These are phyloP conservation scores for Psilocybe cubensis DNA, from an alignment of 768 basidiomycete genomes.

Conservation along the genomic window DNA sequence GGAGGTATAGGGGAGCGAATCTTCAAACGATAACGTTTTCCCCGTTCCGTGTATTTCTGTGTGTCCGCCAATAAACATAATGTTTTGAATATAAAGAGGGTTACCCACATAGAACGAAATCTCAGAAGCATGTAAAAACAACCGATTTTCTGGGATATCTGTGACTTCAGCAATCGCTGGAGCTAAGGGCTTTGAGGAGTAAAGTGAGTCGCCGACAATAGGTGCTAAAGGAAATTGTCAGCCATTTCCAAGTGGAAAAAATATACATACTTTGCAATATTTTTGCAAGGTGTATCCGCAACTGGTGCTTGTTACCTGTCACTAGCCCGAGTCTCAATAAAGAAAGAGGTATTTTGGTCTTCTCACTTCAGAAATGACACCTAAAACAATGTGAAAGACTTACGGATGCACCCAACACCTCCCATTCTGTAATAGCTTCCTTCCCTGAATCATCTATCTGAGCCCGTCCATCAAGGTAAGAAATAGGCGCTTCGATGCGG, in stretches of 20 bases:
- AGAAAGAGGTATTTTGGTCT: constrained; percentile 53
- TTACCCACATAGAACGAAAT: constrained; percentile 56
- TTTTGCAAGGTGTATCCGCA: constrained; percentile 65
- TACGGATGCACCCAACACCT: constrained; percentile 62
- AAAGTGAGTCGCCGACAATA: constrained; percentile 62
- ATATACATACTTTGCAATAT: constrained; percentile 45
- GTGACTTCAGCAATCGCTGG: constrained; percentile 26
- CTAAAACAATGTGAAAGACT: neutral
- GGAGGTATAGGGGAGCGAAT: constrained; percentile 60
- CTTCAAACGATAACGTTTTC: constrained; percentile 54
- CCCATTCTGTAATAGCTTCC: constrained; percentile 57
- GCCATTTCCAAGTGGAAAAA: neutral
- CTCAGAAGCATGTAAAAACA: constrained; percentile 66
- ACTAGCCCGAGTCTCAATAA: constrained; percentile 57
- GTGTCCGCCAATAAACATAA: neutral
- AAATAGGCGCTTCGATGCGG: constrained; percentile 40
- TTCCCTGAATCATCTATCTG: constrained; percentile 36
- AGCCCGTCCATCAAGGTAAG: constrained; percentile 51
- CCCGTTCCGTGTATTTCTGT: constrained; percentile 54
- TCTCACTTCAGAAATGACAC: constrained; percentile 11
- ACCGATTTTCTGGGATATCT: constrained; percentile 44
- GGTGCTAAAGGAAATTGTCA: constrained; percentile 48
- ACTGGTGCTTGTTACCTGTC: constrained; percentile 73
- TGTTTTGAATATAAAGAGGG: neutral
- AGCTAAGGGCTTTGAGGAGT: constrained; percentile 42